Evolutionary conservation across 2,329 filamentous ascomycete genomes (phyloP), one percentile per base, ranked within the genome.

Genomic region (Colletotrichum musicola): DNA sequence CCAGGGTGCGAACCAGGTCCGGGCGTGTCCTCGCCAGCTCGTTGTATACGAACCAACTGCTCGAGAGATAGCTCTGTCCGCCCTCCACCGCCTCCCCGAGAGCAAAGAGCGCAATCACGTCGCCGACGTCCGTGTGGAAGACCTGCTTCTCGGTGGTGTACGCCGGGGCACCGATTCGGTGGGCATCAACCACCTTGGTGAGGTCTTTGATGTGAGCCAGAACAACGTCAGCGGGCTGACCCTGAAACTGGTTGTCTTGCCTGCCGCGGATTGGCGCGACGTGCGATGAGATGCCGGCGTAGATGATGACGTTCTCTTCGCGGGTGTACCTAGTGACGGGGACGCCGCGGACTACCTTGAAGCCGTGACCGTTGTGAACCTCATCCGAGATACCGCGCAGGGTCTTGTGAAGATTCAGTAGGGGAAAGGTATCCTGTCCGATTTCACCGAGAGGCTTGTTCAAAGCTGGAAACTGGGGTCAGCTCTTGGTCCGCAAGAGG

Each of bases 201-300:
- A 92, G 79, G 71, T 92, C 89, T 75, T 88, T 91, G 77, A 92
- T 88, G 70, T 92, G 89, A 3, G 83, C 80, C 2, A 89, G 75
- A 6, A 88, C 83, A 0, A 88, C 84, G 51, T 88, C 86, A 1
- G 83, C 84, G 0, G 80, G 79, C n/a, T 78, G 71, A 16, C 83
- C 85, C 2, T 83, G 72, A 64, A 78, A 80, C 20, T 79, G 79
- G 57, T 78, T 79, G 73, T 89, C 86, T 68, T 89, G 87, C 0
- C 84, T 80, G 0, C 85, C 87, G 5, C 89, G 83, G 35, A 83
- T 75, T 0, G 83, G 75, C 0, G 85, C 89, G 4, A 92, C 80
- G 70, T 91, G 88, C 0, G 86, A 81, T 0, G 88, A 85, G 1
- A 91, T 76, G 0, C 89, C 89, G 2, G 86, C 82, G 72, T 90